Evolutionary conservation across 2,329 filamentous ascomycete genomes (phyloP), one percentile per base, ranked within the genome.

Genomic region (Catunica adiposa): DNA sequence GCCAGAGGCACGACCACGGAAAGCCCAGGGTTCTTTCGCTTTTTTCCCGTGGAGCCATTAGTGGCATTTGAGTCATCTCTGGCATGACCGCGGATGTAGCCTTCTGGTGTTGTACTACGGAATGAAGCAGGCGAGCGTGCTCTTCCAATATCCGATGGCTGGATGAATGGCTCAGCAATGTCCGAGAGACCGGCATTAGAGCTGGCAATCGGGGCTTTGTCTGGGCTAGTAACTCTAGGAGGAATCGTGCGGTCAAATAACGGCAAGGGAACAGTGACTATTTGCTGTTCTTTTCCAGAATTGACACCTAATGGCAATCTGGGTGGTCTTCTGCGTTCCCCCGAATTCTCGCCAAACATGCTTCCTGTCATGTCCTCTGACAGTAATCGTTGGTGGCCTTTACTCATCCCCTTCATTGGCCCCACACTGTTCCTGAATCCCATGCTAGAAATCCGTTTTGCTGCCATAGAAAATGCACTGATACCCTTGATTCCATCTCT

Each of bases 21-120:
- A 14, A 55, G 54, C 15, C 31, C 54, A 9, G 46, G 54, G 31
- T 50, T 55, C 46, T 56, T 58, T 20, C 55, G 38, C 6, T 59
- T 56, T 14, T 55, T 58, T n/a, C 55, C 48, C 42, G 55, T 54
- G 29, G 62, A 61, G 11, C 11, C 17, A 20, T 17, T 52, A 17
- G 34, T 37, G 14, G 17, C 31, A 22, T 37, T 29, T 8, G 44
- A 40, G 14, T 50, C 31, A 31, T 48, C 38, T 9, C 44, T 42
- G 9, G 42, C 11, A 6, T 50, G 44, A 3, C 29, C 20, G 11
- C 31, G 31, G 14, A 55, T 37, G 22, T 55, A 50, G 2, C 48
- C 48, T 40, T 50, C 44, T 14, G 46, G 44, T 15, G 54, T 55
- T 22, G 37, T n/a, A 14, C 29, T 25, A 11, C 54, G 44, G n/a